Conservation (phyloP, 768 basidiomycete species). For the Lactifluus volemus region DNA sequence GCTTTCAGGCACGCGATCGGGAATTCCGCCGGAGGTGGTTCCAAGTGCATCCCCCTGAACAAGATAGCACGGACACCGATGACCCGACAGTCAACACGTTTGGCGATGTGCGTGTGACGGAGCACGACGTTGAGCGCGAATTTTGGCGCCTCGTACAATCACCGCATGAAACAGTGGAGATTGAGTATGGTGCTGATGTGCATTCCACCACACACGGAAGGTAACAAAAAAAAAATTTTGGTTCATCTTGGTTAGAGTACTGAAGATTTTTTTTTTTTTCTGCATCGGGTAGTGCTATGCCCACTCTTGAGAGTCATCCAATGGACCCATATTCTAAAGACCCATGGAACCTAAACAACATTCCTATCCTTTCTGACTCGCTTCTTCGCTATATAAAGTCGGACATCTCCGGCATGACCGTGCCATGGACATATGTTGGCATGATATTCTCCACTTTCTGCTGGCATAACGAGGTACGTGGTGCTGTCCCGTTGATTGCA, state of each 20-base stretch:
- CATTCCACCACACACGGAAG: conserved; percentile 97
- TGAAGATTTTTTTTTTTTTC: conserved; percentile 4
- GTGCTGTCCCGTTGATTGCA: background rate
- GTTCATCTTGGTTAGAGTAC: conserved; percentile 14
- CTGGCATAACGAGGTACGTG: conserved; percentile 91
- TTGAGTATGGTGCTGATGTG: conserved; percentile 99
- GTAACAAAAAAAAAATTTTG: conserved; percentile 33
- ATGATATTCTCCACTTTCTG: conserved; percentile 99
- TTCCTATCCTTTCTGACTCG: conserved; percentile 88
- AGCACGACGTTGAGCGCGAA: conserved; percentile 88
- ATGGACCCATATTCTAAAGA: conserved; percentile 80
- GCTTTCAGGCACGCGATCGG: conserved; percentile 84
- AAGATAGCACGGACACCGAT: conserved; percentile 6
- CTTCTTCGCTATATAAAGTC: conserved; percentile 96
- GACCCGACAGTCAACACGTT: conserved; percentile 46
- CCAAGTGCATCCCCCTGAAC: conserved; percentile 51
- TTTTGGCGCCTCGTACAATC: conserved; percentile 97
- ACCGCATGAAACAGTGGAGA: conserved; percentile 84
- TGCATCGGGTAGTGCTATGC: conserved; percentile 65
- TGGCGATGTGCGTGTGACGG: conserved; percentile 62
- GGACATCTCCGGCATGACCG: conserved; percentile 99
- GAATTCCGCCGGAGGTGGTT: conserved; percentile 92
- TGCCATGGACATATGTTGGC: conserved; percentile 98
- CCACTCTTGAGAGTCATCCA: conserved; percentile 90
- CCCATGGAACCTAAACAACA: conserved; percentile 97